Evolutionary conservation across 2,329 filamentous ascomycete species (phyloP), one percentile per base, ranked within the genome.

Genomic region (Bipolaris bicolor): DNA sequence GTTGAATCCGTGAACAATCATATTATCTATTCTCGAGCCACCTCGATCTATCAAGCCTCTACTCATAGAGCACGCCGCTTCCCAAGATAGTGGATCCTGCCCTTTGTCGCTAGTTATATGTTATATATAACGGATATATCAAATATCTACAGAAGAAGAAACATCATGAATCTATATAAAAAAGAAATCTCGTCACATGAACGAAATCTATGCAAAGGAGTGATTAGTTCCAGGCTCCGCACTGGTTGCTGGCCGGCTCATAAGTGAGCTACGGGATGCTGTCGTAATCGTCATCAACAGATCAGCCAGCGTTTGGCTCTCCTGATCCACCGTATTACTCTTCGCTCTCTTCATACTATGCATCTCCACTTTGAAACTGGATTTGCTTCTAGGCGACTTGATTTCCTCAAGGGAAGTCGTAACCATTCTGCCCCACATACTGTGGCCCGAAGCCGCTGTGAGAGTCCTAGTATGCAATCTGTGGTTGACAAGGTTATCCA

Each of bases 231-330:
- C 58, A 51, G 10, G 29, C 34, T 3, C 41, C 49, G 22, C 49
- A 34, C 66, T 61, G 18, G 60, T 60, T 0, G 62, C 40, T 1
- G 52, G 47, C 36, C 61, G 57, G 16, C 53, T 58, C 26, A 65
- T 57, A 37, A 71, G 58, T 16, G 62, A 63, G 37, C 72, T 66
- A 5, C 71, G 69, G 45, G 73, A 70, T 2, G 65, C 64, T 15
- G 67, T 70, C 1, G 70, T 75, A 20, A 75, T 73, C 1, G 64
- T 55, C 63, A 75, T 68, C 31, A 75, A 46, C 26, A 55, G 63
- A 46, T 81, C 79, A 3, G 76, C 78, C 62, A 79, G 68, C 0
- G 77, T 80, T 52, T 70, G 69, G 56, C 78, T 74, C 57, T 80
- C 79, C 52, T 70, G 72, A 15, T 74, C 75, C 9, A 63, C 76